Evolutionary conservation across 352 stramenopile species (phyloP), one percentile per base, ranked within the genome.

Genomic region (Phytophthora ramorum): DNA sequence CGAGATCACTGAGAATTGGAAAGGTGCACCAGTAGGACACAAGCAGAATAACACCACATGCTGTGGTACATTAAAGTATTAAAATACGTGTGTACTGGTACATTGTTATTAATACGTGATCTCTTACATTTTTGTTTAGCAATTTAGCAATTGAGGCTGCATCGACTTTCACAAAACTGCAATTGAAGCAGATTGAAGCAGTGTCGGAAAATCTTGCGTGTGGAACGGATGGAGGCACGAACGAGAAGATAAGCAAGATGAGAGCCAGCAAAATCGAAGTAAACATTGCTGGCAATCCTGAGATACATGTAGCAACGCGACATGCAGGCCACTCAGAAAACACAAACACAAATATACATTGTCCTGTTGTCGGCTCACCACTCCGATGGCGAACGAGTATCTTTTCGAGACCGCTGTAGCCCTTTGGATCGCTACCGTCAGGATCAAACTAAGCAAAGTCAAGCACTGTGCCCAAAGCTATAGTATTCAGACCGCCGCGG

Each of bases 241-340:
- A 56, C 7, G 16, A 24, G 62, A 70, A 70, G 62, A 70, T 70
- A 37, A 37, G 54, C 46, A 65, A 65, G 62, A 70, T 70, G 58
- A 66, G 58, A 58, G 45, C 22, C 35, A 37, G 30, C 46, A 24
- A 50, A 43, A 40, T 40, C 30, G 17, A 35, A 13, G 37, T 48
- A 35, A 20, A 57, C 22, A 45, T 56, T 45, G 19, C 20, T 30
- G 43, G 20, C 4, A 30, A 24, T 46, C 40, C 3, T 26, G 41
- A 8, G 41, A 47, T 24, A n/a, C n/a, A n/a, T 22, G 14, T 17
- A 47, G n/a, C n/a, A 24, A 20, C 37, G 51, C 41, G 37, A 59
- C 52, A 59, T 49, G 52, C 34, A 14, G 19, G 22, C 14, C 14
- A 10, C 12, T 19, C 24, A 51, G 13, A 37, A 35, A 51, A 16